Conservation (phyloP, 2,329 filamentous ascomycete genomes). For the Penicillium sp. region DNA sequence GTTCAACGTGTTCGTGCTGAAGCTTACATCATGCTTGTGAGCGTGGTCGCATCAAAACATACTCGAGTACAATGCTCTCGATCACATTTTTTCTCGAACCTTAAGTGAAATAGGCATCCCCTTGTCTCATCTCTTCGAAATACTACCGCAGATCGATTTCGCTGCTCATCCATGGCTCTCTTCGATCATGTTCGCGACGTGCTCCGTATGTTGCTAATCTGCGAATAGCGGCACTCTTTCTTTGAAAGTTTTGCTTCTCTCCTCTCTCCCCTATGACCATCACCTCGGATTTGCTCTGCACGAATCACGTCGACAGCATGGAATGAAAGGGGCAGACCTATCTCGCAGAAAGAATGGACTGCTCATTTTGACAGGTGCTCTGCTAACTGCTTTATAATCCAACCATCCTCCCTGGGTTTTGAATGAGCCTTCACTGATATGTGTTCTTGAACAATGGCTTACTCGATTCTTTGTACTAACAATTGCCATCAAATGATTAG, state of each 20-base stretch:
- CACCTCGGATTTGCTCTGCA: neutral
- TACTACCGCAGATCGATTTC: neutral
- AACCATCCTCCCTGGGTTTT: neutral
- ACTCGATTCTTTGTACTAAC: neutral
- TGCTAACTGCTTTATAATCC: neutral
- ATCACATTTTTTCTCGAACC: too few relatives aligned
- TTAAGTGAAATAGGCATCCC: too few relatives aligned
- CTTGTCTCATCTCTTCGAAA: neutral
- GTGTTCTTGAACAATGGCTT: neutral
- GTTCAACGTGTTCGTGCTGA: neutral
- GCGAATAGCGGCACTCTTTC: neutral
- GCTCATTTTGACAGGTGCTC: too few relatives aligned
- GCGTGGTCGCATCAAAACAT: neutral
- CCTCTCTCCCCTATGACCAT: neutral
- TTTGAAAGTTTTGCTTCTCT: neutral
- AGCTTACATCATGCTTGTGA: neutral
- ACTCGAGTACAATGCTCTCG: neutral
- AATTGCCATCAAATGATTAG: neutral
- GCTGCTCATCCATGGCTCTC: neutral
- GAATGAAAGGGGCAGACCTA: neutral
- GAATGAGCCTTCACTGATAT: neutral
- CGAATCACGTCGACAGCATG: neutral
- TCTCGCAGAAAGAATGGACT: too few relatives aligned
- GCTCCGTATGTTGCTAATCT: neutral
- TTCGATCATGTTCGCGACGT: neutral